These are phyloP conservation scores for Dimocarpus longan DNA, from an alignment of 345 rosid genomes.

Conservation along the genomic window DNA sequence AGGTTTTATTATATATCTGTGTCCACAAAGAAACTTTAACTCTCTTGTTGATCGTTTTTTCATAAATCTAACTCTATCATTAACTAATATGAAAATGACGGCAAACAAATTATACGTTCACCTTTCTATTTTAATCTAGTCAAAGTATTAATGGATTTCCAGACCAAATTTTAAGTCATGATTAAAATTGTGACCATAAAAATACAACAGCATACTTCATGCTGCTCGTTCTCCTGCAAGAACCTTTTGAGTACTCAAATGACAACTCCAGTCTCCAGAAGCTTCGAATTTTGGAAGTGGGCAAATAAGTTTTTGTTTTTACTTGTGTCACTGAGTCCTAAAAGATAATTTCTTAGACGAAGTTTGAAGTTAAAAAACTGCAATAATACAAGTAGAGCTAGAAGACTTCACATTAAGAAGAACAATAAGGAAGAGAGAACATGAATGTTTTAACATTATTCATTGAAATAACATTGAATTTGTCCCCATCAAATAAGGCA, in stretches of 20 bases:
- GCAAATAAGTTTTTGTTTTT: not conserved
- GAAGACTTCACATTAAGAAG: not conserved
- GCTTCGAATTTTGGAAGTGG: too few species aligned
- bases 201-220: not conserved
- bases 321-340: too few species aligned
- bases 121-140: too few species aligned
- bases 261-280: not conserved
- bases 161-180: not conserved
- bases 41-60: too few species aligned
- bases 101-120: too few species aligned
- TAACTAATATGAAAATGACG: too few species aligned
- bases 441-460: not conserved
- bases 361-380: not conserved
- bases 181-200: not conserved
- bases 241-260: not conserved
- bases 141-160: too few species aligned
- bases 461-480: not conserved
- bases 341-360: too few species aligned
- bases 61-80: too few species aligned
- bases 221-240: not conserved
- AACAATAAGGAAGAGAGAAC: not conserved
- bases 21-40: too few species aligned
- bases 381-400: not conserved
- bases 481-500: slow-evolving; percentile 2
- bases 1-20: too few species aligned